Conservation (phyloP, 2,329 filamentous ascomycete genomes). For the Pseudopithomyces maydicus region DNA sequence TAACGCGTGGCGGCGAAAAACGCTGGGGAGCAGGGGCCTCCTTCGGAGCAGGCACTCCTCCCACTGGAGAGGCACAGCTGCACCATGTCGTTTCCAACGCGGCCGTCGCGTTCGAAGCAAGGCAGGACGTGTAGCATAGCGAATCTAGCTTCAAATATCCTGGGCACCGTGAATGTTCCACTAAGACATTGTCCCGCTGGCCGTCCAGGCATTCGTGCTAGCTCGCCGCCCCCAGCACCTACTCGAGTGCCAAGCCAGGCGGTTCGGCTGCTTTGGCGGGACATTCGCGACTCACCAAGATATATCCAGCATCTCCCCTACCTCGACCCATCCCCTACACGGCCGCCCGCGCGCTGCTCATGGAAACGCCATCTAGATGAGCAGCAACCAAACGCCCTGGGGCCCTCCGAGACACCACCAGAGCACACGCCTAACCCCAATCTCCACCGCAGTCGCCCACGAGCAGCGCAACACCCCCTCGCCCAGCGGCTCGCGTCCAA, state of each 20-base stretch:
- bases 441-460: conserved; percentile 57
- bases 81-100: neutral
- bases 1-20: neutral
- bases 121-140: neutral
- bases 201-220: neutral
- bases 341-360: conserved; percentile 44
- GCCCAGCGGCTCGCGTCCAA: conserved; percentile 56
- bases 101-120: neutral
- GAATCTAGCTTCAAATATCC: neutral
- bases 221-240: neutral
- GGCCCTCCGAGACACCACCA: conserved; percentile 60
- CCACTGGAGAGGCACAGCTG: neutral
- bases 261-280: conserved; percentile 3
- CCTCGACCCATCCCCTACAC: conserved; percentile 16
- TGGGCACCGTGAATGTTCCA: neutral
- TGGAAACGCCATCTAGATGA: conserved; percentile 52
- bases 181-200: too few species aligned
- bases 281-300: conserved; percentile 13
- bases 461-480: conserved; percentile 52
- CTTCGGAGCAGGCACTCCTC: conserved; percentile 2
- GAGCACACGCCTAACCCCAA: conserved; percentile 62
- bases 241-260: neutral
- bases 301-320: conserved; percentile 20
- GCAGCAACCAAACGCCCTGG: conserved; percentile 62
- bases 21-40: neutral